Conservation (phyloP, 2,329 filamentous ascomycete genomes). For the Ophiocordyceps camponoti-saundersi region DNA sequence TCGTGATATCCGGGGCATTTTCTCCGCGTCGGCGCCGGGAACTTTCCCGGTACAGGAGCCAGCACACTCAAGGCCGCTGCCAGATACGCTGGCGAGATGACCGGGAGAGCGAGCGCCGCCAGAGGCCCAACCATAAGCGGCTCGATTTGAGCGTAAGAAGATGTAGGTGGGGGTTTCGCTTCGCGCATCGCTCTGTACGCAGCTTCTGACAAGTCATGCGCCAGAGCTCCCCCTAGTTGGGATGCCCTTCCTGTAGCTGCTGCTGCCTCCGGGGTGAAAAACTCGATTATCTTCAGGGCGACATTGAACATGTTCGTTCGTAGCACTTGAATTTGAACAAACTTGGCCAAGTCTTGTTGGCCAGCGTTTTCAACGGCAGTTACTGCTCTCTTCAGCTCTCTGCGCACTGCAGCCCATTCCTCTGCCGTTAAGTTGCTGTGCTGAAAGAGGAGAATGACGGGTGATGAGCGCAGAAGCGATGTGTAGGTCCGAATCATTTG, state of each 20-base stretch:
- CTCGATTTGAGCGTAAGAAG: slow-evolving; percentile 41
- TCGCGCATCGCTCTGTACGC: slow-evolving; percentile 31
- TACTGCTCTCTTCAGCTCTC: slow-evolving; percentile 26
- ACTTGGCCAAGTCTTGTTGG: slow-evolving; percentile 32
- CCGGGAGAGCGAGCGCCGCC: slow-evolving; percentile 63
- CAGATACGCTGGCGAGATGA: slow-evolving; percentile 69
- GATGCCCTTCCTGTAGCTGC: slow-evolving; percentile 12
- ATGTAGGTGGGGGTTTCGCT: slow-evolving; percentile 17
- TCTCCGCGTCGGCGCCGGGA: slow-evolving; percentile 61
- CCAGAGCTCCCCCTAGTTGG: slow-evolving; percentile 14
- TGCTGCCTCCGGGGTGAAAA: slow-evolving; percentile 41
- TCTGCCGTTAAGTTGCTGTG: slow-evolving; percentile 52
- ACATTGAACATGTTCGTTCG: slow-evolving; percentile 80
- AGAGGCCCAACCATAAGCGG: slow-evolving; percentile 70
- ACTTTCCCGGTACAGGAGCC: slow-evolving; percentile 51
- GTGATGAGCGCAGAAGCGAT: slow-evolving; percentile 70
- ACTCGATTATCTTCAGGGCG: slow-evolving; percentile 74
- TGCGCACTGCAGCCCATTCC: slow-evolving; percentile 34
- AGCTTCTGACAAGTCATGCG: slow-evolving; percentile 35
- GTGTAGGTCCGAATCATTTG: slow-evolving; percentile 78
- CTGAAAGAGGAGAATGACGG: slow-evolving; percentile 70
- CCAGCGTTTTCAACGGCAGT: slow-evolving; percentile 17
- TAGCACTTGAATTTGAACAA: slow-evolving; percentile 65
- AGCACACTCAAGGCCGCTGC: slow-evolving; percentile 68
- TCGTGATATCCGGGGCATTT: slow-evolving; percentile 73